These are phyloP conservation scores for Phytopythium kandeliae DNA, from an alignment of 352 stramenopile species.

Conservation along the genomic window DNA sequence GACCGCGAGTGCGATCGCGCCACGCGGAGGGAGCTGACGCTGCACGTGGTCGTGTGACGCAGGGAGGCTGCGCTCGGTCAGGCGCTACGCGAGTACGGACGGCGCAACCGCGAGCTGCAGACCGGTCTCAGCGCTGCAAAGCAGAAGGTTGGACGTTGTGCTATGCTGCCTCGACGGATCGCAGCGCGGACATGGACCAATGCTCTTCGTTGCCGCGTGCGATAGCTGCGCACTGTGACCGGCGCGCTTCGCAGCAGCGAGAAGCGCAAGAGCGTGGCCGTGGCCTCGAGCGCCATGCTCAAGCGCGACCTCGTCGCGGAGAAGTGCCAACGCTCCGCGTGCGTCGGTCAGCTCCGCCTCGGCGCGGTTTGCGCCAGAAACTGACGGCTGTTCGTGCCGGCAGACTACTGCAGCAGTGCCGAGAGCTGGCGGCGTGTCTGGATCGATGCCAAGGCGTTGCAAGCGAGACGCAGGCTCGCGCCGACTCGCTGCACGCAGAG, in stretches of 20 bases:
- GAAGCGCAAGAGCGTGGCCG: slow-evolving; percentile 27
- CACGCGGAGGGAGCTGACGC: not conserved
- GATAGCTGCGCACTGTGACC: slow-evolving; percentile 29
- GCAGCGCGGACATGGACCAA: not conserved
- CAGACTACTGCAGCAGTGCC: slow-evolving; percentile 46
- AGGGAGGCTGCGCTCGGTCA: slow-evolving; percentile 38
- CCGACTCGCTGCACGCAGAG: slow-evolving; percentile 37
- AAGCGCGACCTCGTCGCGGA: slow-evolving; percentile 54
- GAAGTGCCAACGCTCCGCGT: slow-evolving; percentile 53
- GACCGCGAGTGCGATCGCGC: not conserved
- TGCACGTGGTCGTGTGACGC: not conserved
- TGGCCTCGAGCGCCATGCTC: slow-evolving; percentile 24
- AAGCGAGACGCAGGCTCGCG: slow-evolving; percentile 23
- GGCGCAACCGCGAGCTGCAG: slow-evolving; percentile 44
- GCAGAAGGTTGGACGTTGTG: slow-evolving; percentile 2
- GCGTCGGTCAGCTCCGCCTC: slow-evolving; percentile 4
- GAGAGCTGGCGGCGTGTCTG: slow-evolving; percentile 47
- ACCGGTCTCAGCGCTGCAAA: slow-evolving; percentile 26
- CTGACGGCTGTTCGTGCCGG: not conserved
- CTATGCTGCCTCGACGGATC: not conserved
- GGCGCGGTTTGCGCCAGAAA: not conserved
- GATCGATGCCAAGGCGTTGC: slow-evolving; percentile 28
- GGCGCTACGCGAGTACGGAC: slow-evolving; percentile 47
- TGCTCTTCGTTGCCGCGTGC: not conserved
- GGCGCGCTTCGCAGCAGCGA: slow-evolving; percentile 30